Evolutionary conservation across 345 rosid species (phyloP).

Genomic region (Cardamine occulta): DNA sequence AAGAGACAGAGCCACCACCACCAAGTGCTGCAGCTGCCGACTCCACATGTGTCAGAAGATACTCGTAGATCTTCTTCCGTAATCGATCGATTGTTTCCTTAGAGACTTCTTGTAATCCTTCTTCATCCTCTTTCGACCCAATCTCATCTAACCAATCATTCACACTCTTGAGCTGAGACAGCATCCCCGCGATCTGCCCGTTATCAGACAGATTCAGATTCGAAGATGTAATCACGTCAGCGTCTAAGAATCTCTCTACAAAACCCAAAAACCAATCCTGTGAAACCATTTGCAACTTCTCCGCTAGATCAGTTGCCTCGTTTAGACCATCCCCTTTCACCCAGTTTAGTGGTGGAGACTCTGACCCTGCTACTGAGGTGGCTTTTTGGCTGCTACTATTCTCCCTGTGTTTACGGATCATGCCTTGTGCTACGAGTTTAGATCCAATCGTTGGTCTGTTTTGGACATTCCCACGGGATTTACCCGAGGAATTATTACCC

Average conservation of each 20-base stretch:
- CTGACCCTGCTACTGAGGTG: constrained; percentile 43
- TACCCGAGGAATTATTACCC: constrained; percentile 49
- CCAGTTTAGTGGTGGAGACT: constrained; percentile 70
- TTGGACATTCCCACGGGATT: constrained; percentile 55
- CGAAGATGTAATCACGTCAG: constrained; percentile 59
- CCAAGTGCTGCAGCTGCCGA: constrained; percentile 96
- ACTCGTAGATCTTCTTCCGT: constrained; percentile 86
- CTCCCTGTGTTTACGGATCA: constrained; percentile 64
- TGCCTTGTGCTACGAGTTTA: constrained; percentile 74
- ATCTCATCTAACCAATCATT: constrained; percentile 92
- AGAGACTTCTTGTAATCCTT: constrained; percentile 54
- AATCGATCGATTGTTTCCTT: constrained; percentile 69
- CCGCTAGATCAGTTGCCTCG: constrained; percentile 77
- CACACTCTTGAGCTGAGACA: constrained; percentile 91
- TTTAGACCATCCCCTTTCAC: constrained; percentile 65
- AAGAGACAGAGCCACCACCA: constrained; percentile 62
- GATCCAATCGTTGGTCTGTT: constrained; percentile 58
- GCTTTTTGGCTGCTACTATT: constrained; percentile 54
- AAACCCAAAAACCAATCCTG: constrained; percentile 93
- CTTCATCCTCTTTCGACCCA: constrained; percentile 64
- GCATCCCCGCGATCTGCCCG: constrained; percentile 88
- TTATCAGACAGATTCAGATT: constrained; percentile 66
- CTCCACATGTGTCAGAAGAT: constrained; percentile 89
- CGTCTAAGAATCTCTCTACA: constrained; percentile 88
- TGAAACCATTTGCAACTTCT: constrained; percentile 71